These are phyloP conservation scores for Chlorella sp. DNA, from an alignment of 139 green algal genomes.

Conservation along the genomic window DNA sequence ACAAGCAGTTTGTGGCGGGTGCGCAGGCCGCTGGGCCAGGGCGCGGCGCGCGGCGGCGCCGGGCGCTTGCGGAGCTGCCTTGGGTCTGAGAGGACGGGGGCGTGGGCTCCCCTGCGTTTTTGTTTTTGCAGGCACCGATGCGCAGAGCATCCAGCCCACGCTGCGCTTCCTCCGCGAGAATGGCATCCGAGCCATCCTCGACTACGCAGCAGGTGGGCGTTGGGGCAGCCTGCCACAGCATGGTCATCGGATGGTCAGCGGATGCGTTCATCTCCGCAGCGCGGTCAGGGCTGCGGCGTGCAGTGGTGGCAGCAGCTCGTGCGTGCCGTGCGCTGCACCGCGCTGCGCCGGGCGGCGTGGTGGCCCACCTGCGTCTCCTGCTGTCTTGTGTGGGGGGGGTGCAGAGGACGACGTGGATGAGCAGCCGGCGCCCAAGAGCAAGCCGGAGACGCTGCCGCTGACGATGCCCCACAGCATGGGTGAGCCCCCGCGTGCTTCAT, in stretches of 20 bases:
- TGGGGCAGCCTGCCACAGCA: neutral
- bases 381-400: neutral
- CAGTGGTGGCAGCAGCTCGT: no score
- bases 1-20: conserved; percentile 87
- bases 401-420: conserved; percentile 54
- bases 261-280: neutral
- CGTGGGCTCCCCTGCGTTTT: neutral
- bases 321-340: no score
- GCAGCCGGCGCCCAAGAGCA: conserved; percentile 22
- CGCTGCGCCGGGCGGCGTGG: neutral
- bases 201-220: conserved; percentile 54
- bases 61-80: neutral
- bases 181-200: conserved; percentile 58
- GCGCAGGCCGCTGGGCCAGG: neutral
- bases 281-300: no score
- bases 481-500: no score
- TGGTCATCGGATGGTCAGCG: no score
- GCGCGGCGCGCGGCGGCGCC: neutral
- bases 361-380: neutral
- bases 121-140: conserved; percentile 54
- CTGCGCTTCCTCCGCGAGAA: conserved; percentile 43
- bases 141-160: conserved; percentile 52
- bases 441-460: no score
- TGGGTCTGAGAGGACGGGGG: no score
- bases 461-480: no score